Evolutionary conservation across 805 yeast genomes (phyloP), one percentile per base, ranked within the genome.

Genomic region (Saccharomycopsis babjevae): DNA sequence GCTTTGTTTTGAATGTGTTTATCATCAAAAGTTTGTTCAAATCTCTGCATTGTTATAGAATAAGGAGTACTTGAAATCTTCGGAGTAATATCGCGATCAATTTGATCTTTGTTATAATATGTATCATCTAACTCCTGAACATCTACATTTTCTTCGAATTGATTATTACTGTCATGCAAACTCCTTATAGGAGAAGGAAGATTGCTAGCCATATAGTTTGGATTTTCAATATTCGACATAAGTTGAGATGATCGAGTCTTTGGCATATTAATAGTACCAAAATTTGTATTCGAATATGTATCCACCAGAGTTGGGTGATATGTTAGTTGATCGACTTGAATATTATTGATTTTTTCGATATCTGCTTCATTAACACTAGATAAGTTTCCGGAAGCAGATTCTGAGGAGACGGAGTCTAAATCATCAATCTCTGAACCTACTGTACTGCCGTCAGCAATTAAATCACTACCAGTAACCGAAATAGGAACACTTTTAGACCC

Each of bases 351-450:
- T n/a, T 52, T 34, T 52, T 16, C 40, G 15, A 36, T 25, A 5
- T 57, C 59, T 4, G 30, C 46, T 56, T 62, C 64, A 25, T 34
- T 39, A 16, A 62, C 62, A 38, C 60, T 59, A 10, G 57, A 62
- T 32, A 62, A 57, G 25, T 46, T 46, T 22, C 52, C 52, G 22
- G 52, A 46, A 7, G 52, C 25, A 11, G 52, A 46, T 15, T 46
- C 52, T 22, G 52, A 46, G 6, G 52, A 46, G 16, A 46, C 52
- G 1, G 52, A 46, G 5, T 46, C 52, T n/a, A 46, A 22, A 22
- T 46, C 52, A 46, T 46, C 52, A 3, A 46, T 18, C 6, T 46
- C 52, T 22, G 52, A 46, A 4, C 32, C 52, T 10, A 32, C 52
- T 2, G 16, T 46, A 11, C 5, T 46, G 11, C n/a, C 28, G 6